phyloP scores from a whole-genome alignment of 2,329 filamentous ascomycete species.

The Alternaria rosae region DNA sequence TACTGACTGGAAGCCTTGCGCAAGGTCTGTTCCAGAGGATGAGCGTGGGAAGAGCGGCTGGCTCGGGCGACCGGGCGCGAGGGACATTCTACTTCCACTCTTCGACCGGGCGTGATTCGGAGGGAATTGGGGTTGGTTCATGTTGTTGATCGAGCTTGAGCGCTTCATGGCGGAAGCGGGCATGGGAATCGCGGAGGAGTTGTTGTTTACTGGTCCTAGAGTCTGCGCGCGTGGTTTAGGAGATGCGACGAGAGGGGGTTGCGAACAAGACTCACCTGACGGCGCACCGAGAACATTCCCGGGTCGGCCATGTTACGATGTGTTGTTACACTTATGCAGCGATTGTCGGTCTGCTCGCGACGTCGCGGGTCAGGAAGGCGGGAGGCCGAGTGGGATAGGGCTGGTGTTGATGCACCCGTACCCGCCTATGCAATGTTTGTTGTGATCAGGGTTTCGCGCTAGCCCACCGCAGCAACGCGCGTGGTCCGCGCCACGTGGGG shows the following conservation, averaged over 20 bases:
- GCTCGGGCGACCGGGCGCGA: constrained; percentile 78
- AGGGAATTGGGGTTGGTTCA: constrained; percentile 62
- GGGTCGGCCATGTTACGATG: constrained; percentile 44
- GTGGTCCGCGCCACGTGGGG: constrained; percentile 16
- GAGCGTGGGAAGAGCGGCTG: constrained; percentile 88
- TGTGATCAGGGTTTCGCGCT: constrained; percentile 30
- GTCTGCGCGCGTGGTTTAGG: constrained; percentile 65
- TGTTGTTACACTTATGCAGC: constrained; percentile 14
- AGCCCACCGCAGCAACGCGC: constrained; percentile 36
- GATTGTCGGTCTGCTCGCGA: neutral
- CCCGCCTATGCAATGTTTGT: constrained; percentile 36
- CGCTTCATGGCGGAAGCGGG: constrained; percentile 94
- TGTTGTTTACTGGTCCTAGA: constrained; percentile 81
- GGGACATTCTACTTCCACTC: constrained; percentile 84
- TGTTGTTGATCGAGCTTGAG: constrained; percentile 77
- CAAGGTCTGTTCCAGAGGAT: constrained; percentile 81
- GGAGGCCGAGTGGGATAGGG: constrained; percentile 16
- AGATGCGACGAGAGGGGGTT: constrained; percentile 21
- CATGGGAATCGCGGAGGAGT: constrained; percentile 81
- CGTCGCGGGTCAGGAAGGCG: neutral
- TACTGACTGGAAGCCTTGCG: constrained; percentile 83
- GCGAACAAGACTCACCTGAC: constrained; percentile 70
- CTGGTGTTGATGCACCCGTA: constrained; percentile 25
- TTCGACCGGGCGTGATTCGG: constrained; percentile 77
- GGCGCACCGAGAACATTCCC: constrained; percentile 88